phyloP scores from a whole-genome alignment of 176 grass and related monocot species.

The Luzula sylvatica region DNA sequence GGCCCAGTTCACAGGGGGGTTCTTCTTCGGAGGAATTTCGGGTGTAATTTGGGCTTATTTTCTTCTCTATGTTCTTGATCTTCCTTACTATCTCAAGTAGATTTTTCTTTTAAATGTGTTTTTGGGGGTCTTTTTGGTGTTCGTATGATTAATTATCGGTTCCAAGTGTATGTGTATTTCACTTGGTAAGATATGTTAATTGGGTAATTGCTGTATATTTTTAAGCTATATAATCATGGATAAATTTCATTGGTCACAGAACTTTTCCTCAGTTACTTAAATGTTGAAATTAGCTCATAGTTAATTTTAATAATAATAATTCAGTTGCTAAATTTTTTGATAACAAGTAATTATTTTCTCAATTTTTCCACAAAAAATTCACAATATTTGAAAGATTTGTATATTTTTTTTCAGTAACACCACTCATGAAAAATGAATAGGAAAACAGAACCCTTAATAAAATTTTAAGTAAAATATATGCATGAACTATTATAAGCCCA shows the following conservation, averaged over 20 bases:
- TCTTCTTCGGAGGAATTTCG: constrained; percentile 91
- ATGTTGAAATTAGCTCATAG: no score
- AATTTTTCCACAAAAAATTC: background rate
- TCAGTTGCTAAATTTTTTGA: no score
- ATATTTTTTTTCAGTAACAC: background rate
- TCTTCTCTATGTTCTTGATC: constrained; percentile 95
- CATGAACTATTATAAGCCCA: no score
- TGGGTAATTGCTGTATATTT: constrained; percentile 21
- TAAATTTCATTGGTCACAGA: no score
- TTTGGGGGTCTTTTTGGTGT: background rate
- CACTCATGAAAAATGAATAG: background rate
- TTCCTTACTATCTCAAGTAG: constrained; percentile 98
- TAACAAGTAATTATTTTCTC: no score
- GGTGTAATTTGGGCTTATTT: constrained; percentile 85
- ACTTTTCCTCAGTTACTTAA: no score
- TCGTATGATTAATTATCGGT: background rate
- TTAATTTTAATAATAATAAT: no score
- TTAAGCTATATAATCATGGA: constrained; percentile 5
- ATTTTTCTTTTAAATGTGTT: background rate
- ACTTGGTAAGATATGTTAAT: constrained; percentile 1
- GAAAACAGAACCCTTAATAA: no score
- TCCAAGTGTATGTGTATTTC: constrained; percentile 9
- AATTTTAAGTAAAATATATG: no score
- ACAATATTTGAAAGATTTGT: background rate
- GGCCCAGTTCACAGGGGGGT: constrained; percentile 74